These are phyloP conservation scores for Metrosideros polymorpha DNA, from an alignment of 441 rosid genomes.

Conservation along the genomic window DNA sequence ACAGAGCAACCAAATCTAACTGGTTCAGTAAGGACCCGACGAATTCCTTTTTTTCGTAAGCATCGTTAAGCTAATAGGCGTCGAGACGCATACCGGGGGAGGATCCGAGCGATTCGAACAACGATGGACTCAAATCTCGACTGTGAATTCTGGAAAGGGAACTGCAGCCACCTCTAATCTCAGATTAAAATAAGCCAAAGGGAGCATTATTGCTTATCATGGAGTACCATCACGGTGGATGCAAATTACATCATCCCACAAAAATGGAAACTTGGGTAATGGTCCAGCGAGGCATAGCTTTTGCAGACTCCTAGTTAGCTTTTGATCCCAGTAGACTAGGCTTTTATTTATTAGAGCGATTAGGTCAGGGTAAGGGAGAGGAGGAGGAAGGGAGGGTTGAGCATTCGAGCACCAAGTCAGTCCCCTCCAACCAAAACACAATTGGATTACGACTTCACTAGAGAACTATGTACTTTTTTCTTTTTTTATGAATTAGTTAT, in stretches of 20 bases:
- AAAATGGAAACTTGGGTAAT: neutral
- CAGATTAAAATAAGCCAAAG: neutral
- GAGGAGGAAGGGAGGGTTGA: neutral
- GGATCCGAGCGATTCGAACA: neutral
- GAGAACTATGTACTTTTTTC: neutral
- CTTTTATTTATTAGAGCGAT: neutral
- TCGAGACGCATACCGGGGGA: neutral
- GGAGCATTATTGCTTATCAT: neutral
- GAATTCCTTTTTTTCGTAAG: neutral
- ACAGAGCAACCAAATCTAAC: neutral
- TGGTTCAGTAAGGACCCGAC: neutral
- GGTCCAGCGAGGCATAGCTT: neutral
- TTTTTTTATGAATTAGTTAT: neutral
- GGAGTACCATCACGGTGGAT: neutral
- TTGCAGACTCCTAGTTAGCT: neutral
- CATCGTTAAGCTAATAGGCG: neutral
- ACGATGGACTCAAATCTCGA: neutral
- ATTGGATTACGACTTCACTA: neutral
- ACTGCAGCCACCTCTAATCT: neutral
- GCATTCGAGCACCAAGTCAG: neutral
- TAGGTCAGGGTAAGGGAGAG: neutral
- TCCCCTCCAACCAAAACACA: neutral
- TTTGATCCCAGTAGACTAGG: neutral
- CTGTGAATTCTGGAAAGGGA: neutral
- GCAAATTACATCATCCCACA: neutral